phyloP scores from a whole-genome alignment of 257 asterid genomes.

The Ehretia macrophylla region DNA sequence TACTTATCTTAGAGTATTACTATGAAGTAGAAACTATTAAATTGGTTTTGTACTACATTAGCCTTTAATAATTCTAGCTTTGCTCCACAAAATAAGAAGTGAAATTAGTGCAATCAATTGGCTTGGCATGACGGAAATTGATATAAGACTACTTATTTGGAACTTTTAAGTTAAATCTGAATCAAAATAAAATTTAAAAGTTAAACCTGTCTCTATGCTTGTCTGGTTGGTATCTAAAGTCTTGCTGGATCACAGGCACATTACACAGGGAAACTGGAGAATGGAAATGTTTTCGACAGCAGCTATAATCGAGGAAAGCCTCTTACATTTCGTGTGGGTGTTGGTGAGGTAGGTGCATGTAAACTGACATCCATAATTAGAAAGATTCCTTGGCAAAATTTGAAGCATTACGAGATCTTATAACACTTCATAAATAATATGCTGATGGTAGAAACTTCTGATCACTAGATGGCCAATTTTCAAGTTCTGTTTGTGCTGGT shows the following conservation, averaged over 20 bases:
- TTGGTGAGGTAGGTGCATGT: conserved; percentile 61
- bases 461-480: too few species aligned
- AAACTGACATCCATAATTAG: neutral
- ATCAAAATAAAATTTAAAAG: too few species aligned
- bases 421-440: neutral
- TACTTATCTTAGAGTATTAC: too few species aligned
- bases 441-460: too few species aligned
- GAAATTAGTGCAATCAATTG: neutral
- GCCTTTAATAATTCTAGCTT: too few species aligned
- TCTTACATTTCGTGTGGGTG: conserved; percentile 79
- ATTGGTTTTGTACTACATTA: too few species aligned
- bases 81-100: too few species aligned
- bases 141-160: neutral
- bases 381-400: too few species aligned
- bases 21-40: too few species aligned
- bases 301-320: conserved; percentile 94
- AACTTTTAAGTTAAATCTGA: too few species aligned
- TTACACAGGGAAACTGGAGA: conserved; percentile 66
- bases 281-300: conserved; percentile 90
- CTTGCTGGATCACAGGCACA: conserved; percentile 56
- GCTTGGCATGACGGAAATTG: neutral
- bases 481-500: too few species aligned
- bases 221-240: neutral
- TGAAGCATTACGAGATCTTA: neutral
- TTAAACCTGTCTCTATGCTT: too few species aligned